These are phyloP conservation scores for Corylus americana DNA, from an alignment of 306 rosid genomes.

Conservation along the genomic window DNA sequence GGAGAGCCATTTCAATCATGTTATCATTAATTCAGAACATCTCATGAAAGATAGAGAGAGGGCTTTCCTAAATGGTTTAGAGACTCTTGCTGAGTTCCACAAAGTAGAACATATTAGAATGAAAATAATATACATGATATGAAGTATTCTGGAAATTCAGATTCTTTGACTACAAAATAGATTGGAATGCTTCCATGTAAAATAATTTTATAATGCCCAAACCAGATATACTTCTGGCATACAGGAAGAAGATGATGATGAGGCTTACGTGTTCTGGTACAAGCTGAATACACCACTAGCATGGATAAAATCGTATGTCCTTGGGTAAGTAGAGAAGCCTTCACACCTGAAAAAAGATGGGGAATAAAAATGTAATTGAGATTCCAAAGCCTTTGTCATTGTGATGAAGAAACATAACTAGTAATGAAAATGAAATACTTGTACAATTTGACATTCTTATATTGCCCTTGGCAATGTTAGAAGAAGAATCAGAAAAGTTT, in stretches of 20 bases:
- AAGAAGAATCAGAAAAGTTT: background rate
- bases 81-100: background rate
- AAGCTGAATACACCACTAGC: slow-evolving; percentile 76
- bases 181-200: slow-evolving; percentile 7
- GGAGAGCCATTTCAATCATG: background rate
- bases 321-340: slow-evolving; percentile 98
- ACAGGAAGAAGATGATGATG: slow-evolving; percentile 28
- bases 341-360: slow-evolving; percentile 75
- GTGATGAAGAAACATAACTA: slow-evolving; percentile 8
- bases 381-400: slow-evolving; percentile 8
- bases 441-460: background rate
- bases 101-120: background rate
- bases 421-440: background rate
- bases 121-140: background rate
- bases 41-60: background rate
- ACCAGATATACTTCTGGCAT: background rate
- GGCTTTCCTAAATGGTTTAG: background rate
- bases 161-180: background rate
- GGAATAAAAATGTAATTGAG: slow-evolving; percentile 18
- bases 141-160: background rate
- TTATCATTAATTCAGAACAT: background rate
- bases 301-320: slow-evolving; percentile 93
- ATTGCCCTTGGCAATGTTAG: background rate
- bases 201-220: slow-evolving; percentile 2
- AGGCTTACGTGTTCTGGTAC: slow-evolving; percentile 71